Percentiles rank a stretch among this genome's conserved stretches.
Evolutionary conservation across 2,329 filamentous ascomycete species (phyloP).

Genomic region (Alternaria angustiovoidea): DNA sequence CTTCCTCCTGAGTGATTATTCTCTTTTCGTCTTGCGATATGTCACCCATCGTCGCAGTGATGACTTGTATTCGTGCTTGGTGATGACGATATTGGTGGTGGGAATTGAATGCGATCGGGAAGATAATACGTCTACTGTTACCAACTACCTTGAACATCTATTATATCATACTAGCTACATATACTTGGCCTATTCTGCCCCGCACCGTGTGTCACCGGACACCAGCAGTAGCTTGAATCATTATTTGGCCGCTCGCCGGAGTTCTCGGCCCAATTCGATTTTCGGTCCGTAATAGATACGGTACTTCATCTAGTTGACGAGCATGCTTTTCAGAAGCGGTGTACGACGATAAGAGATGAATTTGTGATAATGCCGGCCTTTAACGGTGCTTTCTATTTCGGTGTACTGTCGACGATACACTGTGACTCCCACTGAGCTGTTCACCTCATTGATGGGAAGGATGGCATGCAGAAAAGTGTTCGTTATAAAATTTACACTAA

Average conservation of each 20-base stretch:
- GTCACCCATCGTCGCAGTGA: neutral
- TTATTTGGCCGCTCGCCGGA: neutral
- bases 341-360: conserved; percentile 4
- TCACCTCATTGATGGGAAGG: too few species aligned
- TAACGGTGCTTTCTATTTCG: neutral
- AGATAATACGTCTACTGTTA: neutral
- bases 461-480: too few species aligned
- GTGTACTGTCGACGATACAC: neutral
- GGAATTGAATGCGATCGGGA: neutral
- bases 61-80: neutral
- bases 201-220: conserved; percentile 1
- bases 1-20: conserved; percentile 2
- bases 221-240: neutral
- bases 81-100: too few species aligned
- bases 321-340: neutral
- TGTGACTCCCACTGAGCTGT: neutral
- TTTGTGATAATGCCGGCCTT: neutral
- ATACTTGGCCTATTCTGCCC: neutral
- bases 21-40: neutral
- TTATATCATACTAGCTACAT: neutral
- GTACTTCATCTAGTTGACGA: neutral
- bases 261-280: neutral
- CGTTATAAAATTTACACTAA: accelerated
- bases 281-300: conserved; percentile 6
- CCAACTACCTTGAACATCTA: neutral